Base-by-base conservation (phyloP, 1,284 basidiomycete species). In the Melampsora americana region DNA sequence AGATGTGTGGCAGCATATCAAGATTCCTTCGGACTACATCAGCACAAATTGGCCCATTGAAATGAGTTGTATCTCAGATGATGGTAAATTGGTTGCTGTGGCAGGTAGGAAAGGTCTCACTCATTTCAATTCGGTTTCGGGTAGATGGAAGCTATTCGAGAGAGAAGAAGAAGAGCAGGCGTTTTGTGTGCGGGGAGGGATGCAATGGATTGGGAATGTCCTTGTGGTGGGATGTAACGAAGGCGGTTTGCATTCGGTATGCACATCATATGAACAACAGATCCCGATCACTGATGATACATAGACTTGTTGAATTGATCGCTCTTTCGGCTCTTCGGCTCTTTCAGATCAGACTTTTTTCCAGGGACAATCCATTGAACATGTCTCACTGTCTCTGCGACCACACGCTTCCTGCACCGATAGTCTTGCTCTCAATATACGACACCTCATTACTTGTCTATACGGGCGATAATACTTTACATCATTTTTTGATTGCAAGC, bases 371-470 rank as follows among this genome's bases (percentile, higher is more conserved):
- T 78, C 92, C 96, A 77, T 86, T 99, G n/a, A 89, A 89, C 79
- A 91, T 90, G 80, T 88, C 90, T 78, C 92, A 92, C 78, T 88
- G 95, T 42, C 86, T 98, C 14, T 89, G 94, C 81, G 88, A 90
- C 53, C 91, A 96, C 82, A 84, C 89, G n/a, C 84, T 96, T 26
- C 84, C 89, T 0, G 89, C 90, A 0, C 88, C 91, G 0, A 89
- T 95, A 50, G 86, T 95, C 32, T 90, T 93, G 65, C 85, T 96
- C 69, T 94, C 93, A 7, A 85, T 98, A 6, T 92, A 98, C 76
- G 96, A 98, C 83, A 96, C 95, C 81, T 95, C 93, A 0, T 85
- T 99, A n/a, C 87, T 99, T 65, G 92, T 96, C 20, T 99, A 98
- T 83, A 97, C 94, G 1, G 88, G 89, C n/a, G 95, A 98, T 83